Evolutionary conservation across 2,329 filamentous ascomycete genomes (phyloP), one percentile per base, ranked within the genome.

Genomic region (Penicillium sp.): DNA sequence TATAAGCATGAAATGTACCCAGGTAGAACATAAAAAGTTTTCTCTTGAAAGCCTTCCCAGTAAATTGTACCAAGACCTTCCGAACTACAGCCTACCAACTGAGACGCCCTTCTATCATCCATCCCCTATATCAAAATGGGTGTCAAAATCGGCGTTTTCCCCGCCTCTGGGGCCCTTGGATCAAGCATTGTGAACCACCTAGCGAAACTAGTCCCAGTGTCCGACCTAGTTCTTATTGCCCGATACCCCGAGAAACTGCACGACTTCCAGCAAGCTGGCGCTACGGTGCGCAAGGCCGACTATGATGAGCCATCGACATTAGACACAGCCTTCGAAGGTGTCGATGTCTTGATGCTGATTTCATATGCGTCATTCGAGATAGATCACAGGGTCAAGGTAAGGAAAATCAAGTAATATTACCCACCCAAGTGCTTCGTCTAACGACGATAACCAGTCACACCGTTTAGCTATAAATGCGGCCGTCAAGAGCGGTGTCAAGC

Each of bases 271-370:
- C 49, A 60, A 14, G 57, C 56, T 0, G 69, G 69, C 2, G 67
- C 68, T 0, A 65, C 62, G 1, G 44, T 70, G 1, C 61, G 65
- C 24, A 71, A 76, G 52, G 82, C 81, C 5, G 77, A 79, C 59
- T 86, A 82, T 65, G 80, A 83, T 40, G 70, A 75, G 22, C 71
- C 75, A 0, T 64, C 70, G 0, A 76, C 79, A 3, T 70, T 85
- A 18, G 69, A 77, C 32, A 60, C 68, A 2, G 82, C 77, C 2
- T 83, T 86, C 53, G 59, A 71, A 2, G 80, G 76, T 8, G 73
- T 83, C 14, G 77, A 82, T 18, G 72, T 75, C 26, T 69, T 86
- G 45, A 81, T 86, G 65, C 72, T 86, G 34, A 77, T 86, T 34
- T 84, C 82, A 0, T 82, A 81, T 59, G 76, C 81, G 14, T 79